Conservation (phyloP, 352 stramenopile species). For the Chrysophaeum taylorii region DNA sequence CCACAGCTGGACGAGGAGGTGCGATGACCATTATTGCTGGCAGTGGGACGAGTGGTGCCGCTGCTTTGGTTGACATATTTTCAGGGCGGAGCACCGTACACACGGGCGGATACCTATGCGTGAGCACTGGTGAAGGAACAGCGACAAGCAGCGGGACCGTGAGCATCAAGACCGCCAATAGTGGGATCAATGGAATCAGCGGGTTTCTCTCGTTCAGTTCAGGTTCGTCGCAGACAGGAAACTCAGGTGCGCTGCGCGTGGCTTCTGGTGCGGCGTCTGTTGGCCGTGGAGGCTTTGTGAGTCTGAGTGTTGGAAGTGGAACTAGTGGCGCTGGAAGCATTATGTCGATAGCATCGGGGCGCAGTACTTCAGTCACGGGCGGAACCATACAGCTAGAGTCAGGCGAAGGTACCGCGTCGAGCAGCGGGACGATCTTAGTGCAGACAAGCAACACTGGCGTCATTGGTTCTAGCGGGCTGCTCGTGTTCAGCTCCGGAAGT, state of each 20-base stretch:
- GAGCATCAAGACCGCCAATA: neutral
- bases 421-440: neutral
- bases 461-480: constrained; percentile 31
- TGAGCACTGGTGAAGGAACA: neutral
- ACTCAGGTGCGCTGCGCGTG: constrained; percentile 22
- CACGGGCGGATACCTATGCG: neutral
- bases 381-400: neutral
- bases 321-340: constrained; percentile 13
- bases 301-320: constrained; percentile 22
- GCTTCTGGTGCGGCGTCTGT: constrained; percentile 17
- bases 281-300: constrained; percentile 21
- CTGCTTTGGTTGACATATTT: neutral
- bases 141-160: neutral
- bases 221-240: constrained; percentile 19
- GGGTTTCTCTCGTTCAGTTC: constrained; percentile 22
- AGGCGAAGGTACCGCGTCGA: neutral
- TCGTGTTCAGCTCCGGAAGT: constrained; percentile 35
- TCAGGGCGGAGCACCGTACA: neutral
- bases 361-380: constrained; percentile 13
- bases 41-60: constrained; percentile 26
- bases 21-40: constrained; percentile 53
- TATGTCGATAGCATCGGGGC: constrained; percentile 15
- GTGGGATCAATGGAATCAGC: neutral
- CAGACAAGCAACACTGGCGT: constrained; percentile 8
- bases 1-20: constrained; percentile 48